Base-by-base conservation (phyloP, 2,329 filamentous ascomycete species). In the Pseudocercospora macadamiae region DNA sequence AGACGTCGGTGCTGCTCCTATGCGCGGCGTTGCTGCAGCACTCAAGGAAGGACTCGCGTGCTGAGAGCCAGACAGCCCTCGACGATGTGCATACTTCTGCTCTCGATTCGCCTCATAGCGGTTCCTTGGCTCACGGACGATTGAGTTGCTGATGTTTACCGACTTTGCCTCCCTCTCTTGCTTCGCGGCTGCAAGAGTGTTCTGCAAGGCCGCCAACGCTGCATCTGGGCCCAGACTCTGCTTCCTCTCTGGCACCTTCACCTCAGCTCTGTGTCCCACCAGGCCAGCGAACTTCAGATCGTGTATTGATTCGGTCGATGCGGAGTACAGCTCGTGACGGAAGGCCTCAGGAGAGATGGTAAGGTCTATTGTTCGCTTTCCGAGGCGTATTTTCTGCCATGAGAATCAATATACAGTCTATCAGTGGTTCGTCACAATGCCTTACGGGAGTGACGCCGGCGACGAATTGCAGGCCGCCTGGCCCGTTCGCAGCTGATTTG, bases 161-260 rank as follows among this genome's bases (percentile, higher is more conserved):
- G 71, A 68, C 70, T 83, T 85, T 34, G 83, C 83, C 71, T 86
- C 80, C 73, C 86, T 86, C 64, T 84, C 80, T 68, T 85, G 78
- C 68, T 85, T 78, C 52, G 84, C 80, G 19, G 82, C 81, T 60
- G 80, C 85, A 70, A 88, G 77, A 67, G 79, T 86, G 70, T 79
- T 83, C 71, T 86, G 81, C 54, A 88, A 76, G 36, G 79, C 80
- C 54, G 83, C 83, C 71, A 87, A 72, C 25, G 85, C 85, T 60
- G 82, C 80, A 70, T 88, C 85, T 36, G 80, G 80, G 61, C 81
- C 82, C 81, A 69, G 82, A 76, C 70, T 82, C 77, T 36, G 80
- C 72, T 82, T 81, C 67, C 82, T 78, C 32, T 85, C 79, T 4
- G 71, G 78, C 32, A 55, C 37, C 47, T 65, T 69, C 32, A 70